phyloP scores from a whole-genome alignment of 805 yeast species.

The Barnettozyma botsteinii region DNA sequence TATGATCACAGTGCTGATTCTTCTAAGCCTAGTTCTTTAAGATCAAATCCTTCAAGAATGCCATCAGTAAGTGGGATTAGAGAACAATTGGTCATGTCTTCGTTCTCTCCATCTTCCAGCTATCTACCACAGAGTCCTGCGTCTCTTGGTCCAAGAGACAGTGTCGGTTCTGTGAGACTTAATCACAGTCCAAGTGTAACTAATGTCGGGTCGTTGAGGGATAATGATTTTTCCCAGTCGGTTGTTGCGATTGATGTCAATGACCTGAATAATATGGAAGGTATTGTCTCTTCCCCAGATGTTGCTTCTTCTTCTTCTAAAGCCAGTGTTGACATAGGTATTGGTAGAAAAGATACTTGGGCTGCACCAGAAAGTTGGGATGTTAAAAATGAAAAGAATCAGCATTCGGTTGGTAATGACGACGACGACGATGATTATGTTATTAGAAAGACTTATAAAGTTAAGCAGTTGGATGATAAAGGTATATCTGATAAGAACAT shows the following conservation, averaged over 20 bases:
- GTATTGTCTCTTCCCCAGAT: conserved; percentile 31
- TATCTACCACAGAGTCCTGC: neutral
- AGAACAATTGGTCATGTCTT: conserved; percentile 6
- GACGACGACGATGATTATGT: conserved; percentile 34
- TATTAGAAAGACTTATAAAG: conserved; percentile 32
- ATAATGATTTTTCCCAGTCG: conserved; percentile 23
- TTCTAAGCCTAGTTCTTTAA: conserved; percentile 7
- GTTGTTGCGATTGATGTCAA: conserved; percentile 34
- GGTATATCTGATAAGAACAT: conserved; percentile 17
- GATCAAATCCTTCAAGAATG: conserved; percentile 11
- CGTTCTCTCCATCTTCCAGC: conserved; percentile 1
- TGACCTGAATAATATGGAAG: conserved; percentile 45
- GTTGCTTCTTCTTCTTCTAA: neutral
- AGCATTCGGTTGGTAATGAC: conserved; percentile 4
- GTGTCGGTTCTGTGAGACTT: neutral
- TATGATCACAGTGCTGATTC: conserved; percentile 1
- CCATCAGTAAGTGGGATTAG: conserved; percentile 9
- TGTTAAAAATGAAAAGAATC: conserved; percentile 33
- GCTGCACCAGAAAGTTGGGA: conserved; percentile 60
- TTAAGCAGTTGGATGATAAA: conserved; percentile 25
- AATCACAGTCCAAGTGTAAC: conserved; percentile 6
- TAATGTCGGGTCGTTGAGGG: conserved; percentile 3
- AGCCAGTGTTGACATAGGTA: neutral
- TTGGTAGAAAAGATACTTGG: conserved; percentile 32
- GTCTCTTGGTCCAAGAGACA: conserved; percentile 2